Evolutionary conservation across 2,329 filamentous ascomycete species (phyloP), one percentile per base, ranked within the genome.

Genomic region (Fusarium sp.): DNA sequence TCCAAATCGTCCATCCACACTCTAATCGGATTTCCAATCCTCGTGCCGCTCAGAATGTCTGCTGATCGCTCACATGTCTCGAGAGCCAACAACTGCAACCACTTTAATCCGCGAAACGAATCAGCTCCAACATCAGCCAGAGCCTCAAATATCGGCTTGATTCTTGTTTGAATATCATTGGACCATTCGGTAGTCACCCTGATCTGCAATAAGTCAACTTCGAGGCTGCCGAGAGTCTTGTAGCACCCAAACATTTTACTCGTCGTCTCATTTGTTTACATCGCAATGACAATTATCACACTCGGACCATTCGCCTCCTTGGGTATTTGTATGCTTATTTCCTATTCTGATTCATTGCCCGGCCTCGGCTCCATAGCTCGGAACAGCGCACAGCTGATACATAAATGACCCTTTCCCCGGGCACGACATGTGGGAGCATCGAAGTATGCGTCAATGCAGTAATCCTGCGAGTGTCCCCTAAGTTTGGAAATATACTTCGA

Each of bases 331-430:
- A 15, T 18, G 23, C 33, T 50, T 38, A 49, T 69, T 47, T 56
- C 62, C 62, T 64, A 42, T 65, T 72, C 33, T 34, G 47, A 51
- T 23, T 50, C 34, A 42, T 60, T 57, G 50, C 37, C 51, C 26
- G 41, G 49, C 31, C 42, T 60, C 51, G 40, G 37, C 49, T 59
- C 46, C 18, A 68, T 30, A 57, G 46, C 50, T 67, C 50, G 46
- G 50, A 62, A 52, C 66, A 62, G 45, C 62, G 38, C 52, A 55
- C 62, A 49, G 54, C 37, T 53, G 58, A 40, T 66, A 72, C 65
- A 69, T 72, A 67, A 62, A 58, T 65, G 68, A 51, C 67, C 42
- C 52, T 47, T 36, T 51, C 44, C 67, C 54, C 28, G 37, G 54
- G 33, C 45, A 63, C 65, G 44, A 53, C 58, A 58, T 62, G 57